phyloP scores from a whole-genome alignment of 306 rosid species.

The Parietaria judaica region DNA sequence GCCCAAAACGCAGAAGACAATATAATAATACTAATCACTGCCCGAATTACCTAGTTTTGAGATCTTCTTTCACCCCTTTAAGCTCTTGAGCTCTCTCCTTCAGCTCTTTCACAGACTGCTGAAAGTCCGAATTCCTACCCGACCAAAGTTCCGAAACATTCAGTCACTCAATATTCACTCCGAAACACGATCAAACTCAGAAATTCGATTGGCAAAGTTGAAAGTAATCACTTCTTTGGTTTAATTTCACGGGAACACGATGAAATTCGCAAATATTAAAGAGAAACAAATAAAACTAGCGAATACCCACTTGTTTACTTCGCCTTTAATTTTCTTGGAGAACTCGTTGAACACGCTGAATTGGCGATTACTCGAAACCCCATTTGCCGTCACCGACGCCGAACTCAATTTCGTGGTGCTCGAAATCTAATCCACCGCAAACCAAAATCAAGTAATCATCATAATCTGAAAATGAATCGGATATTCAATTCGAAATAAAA shows the following conservation, averaged over 20 bases:
- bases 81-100: conserved; percentile 75
- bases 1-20: conserved; percentile 14
- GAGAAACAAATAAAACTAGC: conserved; percentile 3
- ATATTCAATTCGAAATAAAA: too few species aligned
- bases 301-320: conserved; percentile 49
- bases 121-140: conserved; percentile 61
- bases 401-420: conserved; percentile 34
- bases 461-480: neutral
- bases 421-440: conserved; percentile 28
- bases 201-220: too few species aligned
- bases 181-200: neutral
- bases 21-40: conserved; percentile 5
- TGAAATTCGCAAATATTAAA: neutral
- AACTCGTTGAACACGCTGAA: conserved; percentile 74
- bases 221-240: too few species aligned
- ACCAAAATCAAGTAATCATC: neutral
- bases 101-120: conserved; percentile 66
- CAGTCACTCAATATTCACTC: neutral
- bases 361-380: conserved; percentile 31
- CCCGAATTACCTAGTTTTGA: conserved; percentile 59
- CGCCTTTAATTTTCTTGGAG: conserved; percentile 67
- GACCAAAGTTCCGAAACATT: conserved; percentile 4
- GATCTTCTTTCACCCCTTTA: conserved; percentile 61
- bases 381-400: conserved; percentile 31
- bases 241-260: too few species aligned